Evolutionary conservation across 495 filamentous ascomycete genomes (phyloP).

Genomic region (Hapsidospora chrysogenum): DNA sequence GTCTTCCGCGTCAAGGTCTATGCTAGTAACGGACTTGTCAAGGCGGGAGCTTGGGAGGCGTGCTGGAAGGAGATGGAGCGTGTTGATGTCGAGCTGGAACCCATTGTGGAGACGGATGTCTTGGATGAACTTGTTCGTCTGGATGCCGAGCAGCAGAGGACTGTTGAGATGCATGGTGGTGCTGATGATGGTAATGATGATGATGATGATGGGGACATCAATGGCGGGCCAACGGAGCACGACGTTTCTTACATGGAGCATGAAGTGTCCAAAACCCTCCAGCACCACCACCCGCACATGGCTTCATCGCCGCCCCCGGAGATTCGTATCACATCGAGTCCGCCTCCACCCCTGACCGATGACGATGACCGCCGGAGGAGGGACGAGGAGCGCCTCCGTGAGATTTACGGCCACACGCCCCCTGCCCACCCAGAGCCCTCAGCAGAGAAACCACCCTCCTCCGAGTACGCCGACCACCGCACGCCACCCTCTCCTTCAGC

Average conservation of each 20-base stretch:
- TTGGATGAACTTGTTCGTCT: slow-evolving; percentile 28
- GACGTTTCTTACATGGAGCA: slow-evolving; percentile 3
- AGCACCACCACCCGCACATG: not conserved
- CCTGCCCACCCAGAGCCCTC: slow-evolving; percentile 4
- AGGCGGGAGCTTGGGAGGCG: slow-evolving; percentile 77
- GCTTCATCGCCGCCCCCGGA: not conserved
- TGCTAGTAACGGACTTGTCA: slow-evolving; percentile 86
- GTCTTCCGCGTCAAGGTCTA: slow-evolving; percentile 81
- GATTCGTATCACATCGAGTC: not conserved
- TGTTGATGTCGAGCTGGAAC: slow-evolving; percentile 81
- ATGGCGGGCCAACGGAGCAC: too few relatives aligned
- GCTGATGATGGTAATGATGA: slow-evolving; percentile 8
- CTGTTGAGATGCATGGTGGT: not conserved
- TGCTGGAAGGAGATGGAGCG: slow-evolving; percentile 97
- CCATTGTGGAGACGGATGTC: slow-evolving; percentile 28
- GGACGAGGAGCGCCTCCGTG: slow-evolving; percentile 32
- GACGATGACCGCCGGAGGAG: slow-evolving; percentile 16
- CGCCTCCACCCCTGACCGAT: slow-evolving; percentile 10
- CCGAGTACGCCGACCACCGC: too few relatives aligned
- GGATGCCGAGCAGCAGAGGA: slow-evolving; percentile 13
- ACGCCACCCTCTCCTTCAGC: slow-evolving; percentile 9
- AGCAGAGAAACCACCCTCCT: slow-evolving; percentile 3
- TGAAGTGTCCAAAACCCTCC: not conserved
- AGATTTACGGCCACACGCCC: slow-evolving; percentile 32
- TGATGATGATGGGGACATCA: slow-evolving; percentile 10